Conservation (phyloP, 441 rosid species). For the Populus hybrid region DNA sequence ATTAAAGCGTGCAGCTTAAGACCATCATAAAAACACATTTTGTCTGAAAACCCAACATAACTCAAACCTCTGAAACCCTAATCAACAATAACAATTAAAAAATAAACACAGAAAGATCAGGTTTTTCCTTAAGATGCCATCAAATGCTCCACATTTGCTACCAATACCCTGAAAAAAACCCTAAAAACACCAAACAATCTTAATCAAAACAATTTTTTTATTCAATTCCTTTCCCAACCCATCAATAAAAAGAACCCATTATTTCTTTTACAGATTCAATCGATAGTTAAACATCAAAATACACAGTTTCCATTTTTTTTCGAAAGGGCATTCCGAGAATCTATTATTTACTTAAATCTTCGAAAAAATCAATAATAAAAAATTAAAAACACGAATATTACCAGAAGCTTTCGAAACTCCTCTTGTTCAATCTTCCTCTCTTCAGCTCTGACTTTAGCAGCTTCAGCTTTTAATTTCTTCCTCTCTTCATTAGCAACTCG, state of each 20-base stretch:
- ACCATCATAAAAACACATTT: no score
- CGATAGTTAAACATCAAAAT: background rate
- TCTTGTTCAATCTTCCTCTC: conserved; percentile 61
- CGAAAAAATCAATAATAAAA: background rate
- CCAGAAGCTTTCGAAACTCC: conserved; percentile 62
- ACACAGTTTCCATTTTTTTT: background rate
- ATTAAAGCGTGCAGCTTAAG: background rate
- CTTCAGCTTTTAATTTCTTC: conserved; percentile 66
- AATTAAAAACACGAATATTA: conserved; percentile 4
- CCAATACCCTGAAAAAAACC: no score
- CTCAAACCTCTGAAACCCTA: no score
- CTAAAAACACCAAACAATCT: background rate
- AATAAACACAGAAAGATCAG: background rate
- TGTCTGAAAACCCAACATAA: no score
- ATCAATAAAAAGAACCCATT: background rate
- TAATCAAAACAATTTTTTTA: no score
- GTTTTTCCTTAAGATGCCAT: background rate
- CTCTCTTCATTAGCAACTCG: conserved; percentile 78
- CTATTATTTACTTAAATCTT: background rate
- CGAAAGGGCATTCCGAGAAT: background rate
- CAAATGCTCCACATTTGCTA: background rate
- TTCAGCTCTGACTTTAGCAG: conserved; percentile 73
- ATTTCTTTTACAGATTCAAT: background rate
- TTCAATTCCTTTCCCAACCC: background rate
- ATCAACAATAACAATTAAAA: no score